Base-by-base conservation (phyloP, 75 land plant species). In the Pinus tabuliformis region DNA sequence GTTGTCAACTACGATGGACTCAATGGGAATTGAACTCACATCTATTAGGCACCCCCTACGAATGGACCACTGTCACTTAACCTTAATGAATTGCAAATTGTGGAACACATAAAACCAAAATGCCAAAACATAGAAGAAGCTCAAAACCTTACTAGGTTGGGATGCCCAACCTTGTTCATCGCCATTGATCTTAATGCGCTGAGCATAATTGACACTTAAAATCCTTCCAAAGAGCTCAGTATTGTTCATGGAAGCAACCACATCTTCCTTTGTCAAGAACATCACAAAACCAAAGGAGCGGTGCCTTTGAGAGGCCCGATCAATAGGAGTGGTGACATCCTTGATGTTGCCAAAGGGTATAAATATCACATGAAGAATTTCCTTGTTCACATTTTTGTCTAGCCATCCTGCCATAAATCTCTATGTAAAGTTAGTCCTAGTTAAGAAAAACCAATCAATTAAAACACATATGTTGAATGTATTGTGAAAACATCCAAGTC, bases 111-210 rank as follows among this genome's bases (percentile, higher is more conserved):
- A 49, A 63, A 54, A 7, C 58, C 15, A 2, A 72, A 28, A 17
- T 6, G 18, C 5, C 52, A 57, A n/a, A 1, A 75, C 42, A 4
- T 26, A 37, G 21, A 60, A 39, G 30, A 33, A 33, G 1, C 33
- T 22, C 8, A 28, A 61, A 20, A 36, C 76, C 86, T 72, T 81
- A 96, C 99, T 88, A 20, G 99, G 98, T 77, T 96, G 97, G 9
- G 99, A 93, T 17, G 99, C 98, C 99, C 97, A 96, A 0, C 99
- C 99, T 78, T 94, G 99, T 57, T 96, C 99, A 7, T 97, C 95
- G 24, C 99, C 99, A 88, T 96, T 94, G 86, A 94, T 96, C 26
- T 79, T 81, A 76, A 91, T 91, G 12, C 97, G 99, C 33, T 90
- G 86, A 39, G 99, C 97, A 75, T 94, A 94, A 73, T 96, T 96